Percentiles rank a stretch among this genome's conserved stretches.
Evolutionary conservation across 768 basidiomycete species (phyloP).

Genomic region (Sporobolomyces phaffii): DNA sequence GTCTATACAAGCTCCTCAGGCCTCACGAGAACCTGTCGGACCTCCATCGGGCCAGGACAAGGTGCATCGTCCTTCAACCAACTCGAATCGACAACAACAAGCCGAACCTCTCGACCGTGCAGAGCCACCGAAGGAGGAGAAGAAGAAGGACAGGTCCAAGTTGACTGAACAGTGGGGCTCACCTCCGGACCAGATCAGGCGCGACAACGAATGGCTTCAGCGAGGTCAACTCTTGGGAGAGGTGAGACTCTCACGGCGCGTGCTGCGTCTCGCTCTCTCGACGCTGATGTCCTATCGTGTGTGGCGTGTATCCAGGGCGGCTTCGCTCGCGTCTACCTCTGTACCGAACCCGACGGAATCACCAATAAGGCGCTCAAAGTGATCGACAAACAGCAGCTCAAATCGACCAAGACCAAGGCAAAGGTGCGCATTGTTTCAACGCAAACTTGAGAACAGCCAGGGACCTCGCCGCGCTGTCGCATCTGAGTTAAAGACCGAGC

Average conservation of each 20-base stretch:
- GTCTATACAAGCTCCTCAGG: background rate
- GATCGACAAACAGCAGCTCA: constrained; percentile 81
- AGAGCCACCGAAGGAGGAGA: background rate
- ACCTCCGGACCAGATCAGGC: constrained; percentile 34
- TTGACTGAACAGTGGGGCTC: constrained; percentile 40
- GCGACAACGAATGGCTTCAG: constrained; percentile 31
- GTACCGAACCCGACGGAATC: constrained; percentile 61
- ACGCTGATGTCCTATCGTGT: background rate
- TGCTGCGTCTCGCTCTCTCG: background rate
- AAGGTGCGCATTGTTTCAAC: constrained; percentile 57
- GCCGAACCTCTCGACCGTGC: background rate
- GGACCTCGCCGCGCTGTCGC: no score
- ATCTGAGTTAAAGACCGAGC: no score
- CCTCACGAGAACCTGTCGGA: background rate
- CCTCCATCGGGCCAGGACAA: background rate
- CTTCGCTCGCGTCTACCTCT: constrained; percentile 93
- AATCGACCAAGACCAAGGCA: constrained; percentile 93
- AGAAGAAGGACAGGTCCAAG: constrained; percentile 30
- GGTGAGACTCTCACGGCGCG: constrained; percentile 16
- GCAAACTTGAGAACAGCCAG: no score
- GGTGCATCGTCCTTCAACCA: background rate
- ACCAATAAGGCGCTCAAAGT: constrained; percentile 78
- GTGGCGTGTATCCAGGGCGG: constrained; percentile 58
- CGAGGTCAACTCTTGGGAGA: constrained; percentile 41
- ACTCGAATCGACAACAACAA: background rate